Conservation (phyloP, 495 filamentous ascomycete genomes). For the Hypoxylon cercidicola region DNA sequence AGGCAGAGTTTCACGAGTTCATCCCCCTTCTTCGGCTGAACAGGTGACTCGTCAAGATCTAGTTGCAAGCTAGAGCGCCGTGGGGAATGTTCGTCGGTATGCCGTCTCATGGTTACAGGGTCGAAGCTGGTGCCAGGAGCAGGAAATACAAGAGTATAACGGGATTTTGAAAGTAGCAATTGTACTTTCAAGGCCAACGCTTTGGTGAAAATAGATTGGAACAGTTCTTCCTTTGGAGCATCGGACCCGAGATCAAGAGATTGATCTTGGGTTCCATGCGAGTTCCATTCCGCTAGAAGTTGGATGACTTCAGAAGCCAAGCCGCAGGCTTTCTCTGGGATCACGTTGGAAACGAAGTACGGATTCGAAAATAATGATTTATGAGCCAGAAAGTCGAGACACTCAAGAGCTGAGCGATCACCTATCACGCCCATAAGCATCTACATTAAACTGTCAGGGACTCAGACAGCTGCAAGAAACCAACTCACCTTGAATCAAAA, state of each 20-base stretch:
- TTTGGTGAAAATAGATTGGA: neutral
- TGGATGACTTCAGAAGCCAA: neutral
- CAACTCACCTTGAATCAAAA: neutral
- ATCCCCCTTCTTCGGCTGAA: neutral
- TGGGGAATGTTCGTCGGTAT: neutral
- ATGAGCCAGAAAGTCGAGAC: constrained; percentile 1
- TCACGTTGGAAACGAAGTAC: neutral
- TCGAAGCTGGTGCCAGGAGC: neutral
- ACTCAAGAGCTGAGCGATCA: neutral
- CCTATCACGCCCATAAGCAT: neutral
- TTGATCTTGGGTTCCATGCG: neutral
- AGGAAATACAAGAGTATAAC: neutral
- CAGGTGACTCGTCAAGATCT: neutral
- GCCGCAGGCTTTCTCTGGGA: neutral
- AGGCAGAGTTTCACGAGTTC: neutral
- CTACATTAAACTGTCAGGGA: neutral
- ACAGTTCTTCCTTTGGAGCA: neutral
- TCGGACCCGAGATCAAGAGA: neutral
- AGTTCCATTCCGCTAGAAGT: neutral
- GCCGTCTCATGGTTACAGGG: neutral
- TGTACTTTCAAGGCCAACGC: neutral
- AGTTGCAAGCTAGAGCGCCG: neutral
- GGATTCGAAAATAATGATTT: constrained; percentile 1
- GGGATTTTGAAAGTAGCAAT: constrained; percentile 1
- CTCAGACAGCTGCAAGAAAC: constrained; percentile 1